phyloP scores from a whole-genome alignment of 2,329 filamentous ascomycete genomes.

The Aspergillus luchuensis region DNA sequence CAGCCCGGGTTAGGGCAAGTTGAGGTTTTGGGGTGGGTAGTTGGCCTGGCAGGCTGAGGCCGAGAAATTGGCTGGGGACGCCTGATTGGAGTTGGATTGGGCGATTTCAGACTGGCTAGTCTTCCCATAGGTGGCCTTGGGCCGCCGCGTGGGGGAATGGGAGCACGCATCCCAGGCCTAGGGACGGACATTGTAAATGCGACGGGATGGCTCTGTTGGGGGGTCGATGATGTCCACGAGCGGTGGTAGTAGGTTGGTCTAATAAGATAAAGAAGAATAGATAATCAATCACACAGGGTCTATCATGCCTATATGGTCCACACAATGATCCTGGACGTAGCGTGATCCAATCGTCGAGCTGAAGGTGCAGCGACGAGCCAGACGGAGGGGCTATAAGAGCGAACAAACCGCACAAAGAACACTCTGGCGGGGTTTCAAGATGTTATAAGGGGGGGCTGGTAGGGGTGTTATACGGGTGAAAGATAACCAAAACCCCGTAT shows the following conservation, averaged over 20 bases:
- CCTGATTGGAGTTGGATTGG: slow-evolving; percentile 40
- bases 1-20: slow-evolving; percentile 50
- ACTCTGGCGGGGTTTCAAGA: neutral
- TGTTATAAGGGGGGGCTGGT: neutral
- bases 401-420: neutral
- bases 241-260: neutral
- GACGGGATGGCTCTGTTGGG: neutral
- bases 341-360: neutral
- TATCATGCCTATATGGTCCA: neutral
- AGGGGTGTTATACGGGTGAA: neutral
- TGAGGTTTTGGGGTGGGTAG: slow-evolving; percentile 41
- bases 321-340: neutral
- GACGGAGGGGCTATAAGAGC: neutral
- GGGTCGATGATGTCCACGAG: neutral
- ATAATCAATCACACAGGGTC: neutral
- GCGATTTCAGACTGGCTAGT: slow-evolving; percentile 44
- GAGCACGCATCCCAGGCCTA: slow-evolving; percentile 37
- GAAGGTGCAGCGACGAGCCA: neutral
- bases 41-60: slow-evolving; percentile 34
- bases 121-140: slow-evolving; percentile 38
- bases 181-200: slow-evolving; percentile 35
- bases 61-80: slow-evolving; percentile 38
- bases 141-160: slow-evolving; percentile 29
- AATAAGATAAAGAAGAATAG: neutral
- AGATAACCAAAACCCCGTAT: neutral